phyloP scores from a whole-genome alignment of 345 rosid genomes.

The Fremontodendron californicum region DNA sequence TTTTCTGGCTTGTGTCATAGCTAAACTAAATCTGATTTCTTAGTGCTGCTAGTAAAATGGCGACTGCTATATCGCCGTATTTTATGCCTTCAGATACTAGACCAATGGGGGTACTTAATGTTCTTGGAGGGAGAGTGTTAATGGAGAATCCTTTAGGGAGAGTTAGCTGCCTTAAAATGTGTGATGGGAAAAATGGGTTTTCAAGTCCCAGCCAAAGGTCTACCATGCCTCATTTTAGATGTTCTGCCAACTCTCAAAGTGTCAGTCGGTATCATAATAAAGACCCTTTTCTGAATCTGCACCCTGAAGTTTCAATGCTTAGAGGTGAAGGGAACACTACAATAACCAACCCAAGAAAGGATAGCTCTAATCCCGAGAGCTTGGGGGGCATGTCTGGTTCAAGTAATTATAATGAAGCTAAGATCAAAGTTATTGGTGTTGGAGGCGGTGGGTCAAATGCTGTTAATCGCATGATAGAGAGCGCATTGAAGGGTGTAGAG shows the following conservation, averaged over 20 bases:
- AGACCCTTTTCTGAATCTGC: conserved; percentile 79
- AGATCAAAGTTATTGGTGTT: conserved; percentile 91
- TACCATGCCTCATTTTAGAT: conserved; percentile 34
- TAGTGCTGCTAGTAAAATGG: conserved; percentile 38
- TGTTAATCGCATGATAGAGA: conserved; percentile 96
- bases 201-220: conserved; percentile 36
- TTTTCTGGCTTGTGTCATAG: neutral
- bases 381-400: conserved; percentile 41
- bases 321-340: too few relatives aligned
- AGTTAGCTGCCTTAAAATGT: conserved; percentile 32
- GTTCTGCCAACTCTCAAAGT: conserved; percentile 46
- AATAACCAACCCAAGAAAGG: conserved; percentile 46
- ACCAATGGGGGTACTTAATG: conserved; percentile 45
- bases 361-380: conserved; percentile 44
- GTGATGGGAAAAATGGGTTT: conserved; percentile 39
- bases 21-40: neutral
- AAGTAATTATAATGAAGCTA: conserved; percentile 62
- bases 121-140: conserved; percentile 53
- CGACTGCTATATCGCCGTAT: conserved; percentile 46
- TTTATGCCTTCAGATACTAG: conserved; percentile 47
- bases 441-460: conserved; percentile 99
- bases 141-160: conserved; percentile 48
- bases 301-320: conserved; percentile 86
- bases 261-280: conserved; percentile 50
- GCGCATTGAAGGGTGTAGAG: conserved; percentile 86